Evolutionary conservation across 331 rosid species (phyloP).

Genomic region (Malus hybrid): DNA sequence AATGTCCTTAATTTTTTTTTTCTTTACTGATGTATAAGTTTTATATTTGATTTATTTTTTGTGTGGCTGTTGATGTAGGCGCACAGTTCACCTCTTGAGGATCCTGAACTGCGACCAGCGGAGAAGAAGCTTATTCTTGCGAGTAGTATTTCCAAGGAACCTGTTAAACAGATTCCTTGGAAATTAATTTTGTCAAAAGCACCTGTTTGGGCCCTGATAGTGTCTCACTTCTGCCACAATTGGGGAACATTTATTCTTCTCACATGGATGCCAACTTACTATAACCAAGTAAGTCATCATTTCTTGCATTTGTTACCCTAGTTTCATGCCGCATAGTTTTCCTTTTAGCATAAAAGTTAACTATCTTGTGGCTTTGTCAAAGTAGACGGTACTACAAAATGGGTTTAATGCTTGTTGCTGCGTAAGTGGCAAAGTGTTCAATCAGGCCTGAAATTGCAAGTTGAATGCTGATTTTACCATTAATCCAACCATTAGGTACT

Average conservation of each 20-base stretch:
- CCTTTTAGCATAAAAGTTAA: too few relatives aligned
- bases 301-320: background rate
- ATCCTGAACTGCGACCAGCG: constrained; percentile 72
- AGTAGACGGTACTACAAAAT: too few relatives aligned
- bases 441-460: background rate
- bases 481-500: constrained; percentile 51
- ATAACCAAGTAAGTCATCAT: constrained; percentile 68
- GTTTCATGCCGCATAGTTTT: too few relatives aligned
- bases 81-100: constrained; percentile 87
- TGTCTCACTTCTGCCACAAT: constrained; percentile 92
- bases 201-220: constrained; percentile 95
- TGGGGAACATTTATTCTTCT: constrained; percentile 99
- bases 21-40: background rate
- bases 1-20: background rate
- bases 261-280: constrained; percentile 99
- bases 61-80: constrained; percentile 40
- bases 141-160: constrained; percentile 57
- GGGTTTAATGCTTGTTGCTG: too few relatives aligned
- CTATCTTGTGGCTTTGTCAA: too few relatives aligned
- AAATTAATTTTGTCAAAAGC: constrained; percentile 73
- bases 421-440: too few relatives aligned
- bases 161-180: constrained; percentile 89
- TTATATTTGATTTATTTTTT: background rate
- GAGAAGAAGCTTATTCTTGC: constrained; percentile 72
- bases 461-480: constrained; percentile 2